Evolutionary conservation across 345 rosid genomes (phyloP).

Genomic region (Adansonia digitata): DNA sequence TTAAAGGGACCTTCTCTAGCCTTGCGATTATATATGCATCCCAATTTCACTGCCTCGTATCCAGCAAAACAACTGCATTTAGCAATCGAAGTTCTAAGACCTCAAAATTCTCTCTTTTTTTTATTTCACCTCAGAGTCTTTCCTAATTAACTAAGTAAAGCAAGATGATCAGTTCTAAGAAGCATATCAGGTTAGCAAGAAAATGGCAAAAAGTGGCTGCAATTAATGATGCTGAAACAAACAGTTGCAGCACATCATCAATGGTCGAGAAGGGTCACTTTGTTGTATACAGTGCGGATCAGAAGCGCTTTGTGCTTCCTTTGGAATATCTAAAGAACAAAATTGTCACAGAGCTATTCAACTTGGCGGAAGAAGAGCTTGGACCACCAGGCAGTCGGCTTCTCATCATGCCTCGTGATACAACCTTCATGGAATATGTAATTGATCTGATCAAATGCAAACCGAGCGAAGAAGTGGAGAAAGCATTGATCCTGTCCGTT

Average conservation of each 20-base stretch:
- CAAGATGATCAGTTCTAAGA: constrained; percentile 23
- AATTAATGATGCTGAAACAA: not conserved
- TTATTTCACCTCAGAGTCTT: not conserved
- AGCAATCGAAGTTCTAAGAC: not conserved
- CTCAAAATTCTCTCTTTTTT: not conserved
- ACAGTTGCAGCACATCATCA: constrained; percentile 10
- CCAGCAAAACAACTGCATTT: not conserved
- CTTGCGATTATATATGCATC: not conserved
- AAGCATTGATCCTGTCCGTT: constrained; percentile 18
- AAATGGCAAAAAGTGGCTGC: constrained; percentile 24
- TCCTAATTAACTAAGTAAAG: not conserved
- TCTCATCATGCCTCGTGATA: constrained; percentile 26
- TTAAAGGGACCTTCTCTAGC: not conserved
- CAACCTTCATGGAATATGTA: constrained; percentile 16
- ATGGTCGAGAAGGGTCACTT: constrained; percentile 16
- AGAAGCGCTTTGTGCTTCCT: constrained; percentile 12
- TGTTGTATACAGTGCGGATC: constrained; percentile 7
- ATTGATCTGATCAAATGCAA: constrained; percentile 8
- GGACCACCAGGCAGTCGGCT: constrained; percentile 24
- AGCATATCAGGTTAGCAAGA: constrained; percentile 29
- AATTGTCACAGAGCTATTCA: constrained; percentile 18
- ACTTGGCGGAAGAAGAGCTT: constrained; percentile 28
- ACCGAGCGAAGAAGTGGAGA: constrained; percentile 10
- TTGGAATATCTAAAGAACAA: constrained; percentile 10
- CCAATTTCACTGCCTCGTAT: not conserved